phyloP scores from a whole-genome alignment of 2,329 filamentous ascomycete species.

The Aspergillus sp. region DNA sequence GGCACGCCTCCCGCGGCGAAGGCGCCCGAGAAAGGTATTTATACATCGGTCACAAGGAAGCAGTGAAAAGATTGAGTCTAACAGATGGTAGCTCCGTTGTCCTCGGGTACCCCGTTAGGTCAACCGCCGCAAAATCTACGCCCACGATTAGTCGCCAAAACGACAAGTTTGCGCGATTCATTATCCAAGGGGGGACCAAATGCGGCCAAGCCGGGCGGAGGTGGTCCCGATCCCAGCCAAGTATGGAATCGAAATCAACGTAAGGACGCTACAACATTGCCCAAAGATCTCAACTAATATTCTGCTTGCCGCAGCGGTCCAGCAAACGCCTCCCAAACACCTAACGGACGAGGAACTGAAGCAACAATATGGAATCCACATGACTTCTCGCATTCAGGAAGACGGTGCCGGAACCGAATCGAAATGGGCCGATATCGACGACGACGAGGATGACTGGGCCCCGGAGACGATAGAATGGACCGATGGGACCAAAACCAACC shows the following conservation, averaged over 20 bases:
- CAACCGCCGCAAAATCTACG: constrained; percentile 49
- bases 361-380: constrained; percentile 67
- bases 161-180: constrained; percentile 54
- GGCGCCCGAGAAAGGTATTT: constrained; percentile 55
- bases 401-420: constrained; percentile 62
- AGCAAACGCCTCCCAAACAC: constrained; percentile 60
- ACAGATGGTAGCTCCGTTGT: constrained; percentile 29
- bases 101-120: constrained; percentile 39
- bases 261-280: constrained; percentile 29
- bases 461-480: constrained; percentile 69
- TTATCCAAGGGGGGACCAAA: constrained; percentile 49
- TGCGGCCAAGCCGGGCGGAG: constrained; percentile 45
- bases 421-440: constrained; percentile 70
- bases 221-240: constrained; percentile 64
- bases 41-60: neutral
- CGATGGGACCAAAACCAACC: constrained; percentile 65
- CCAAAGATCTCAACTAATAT: neutral
- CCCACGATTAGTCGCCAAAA: constrained; percentile 64
- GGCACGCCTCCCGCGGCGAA: constrained; percentile 53
- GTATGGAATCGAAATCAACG: constrained; percentile 70
- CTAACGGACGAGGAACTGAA: constrained; percentile 68
- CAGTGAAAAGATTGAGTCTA: constrained; percentile 4
- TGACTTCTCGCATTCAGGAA: constrained; percentile 63
- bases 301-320: constrained; percentile 41
- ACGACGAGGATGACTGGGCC: constrained; percentile 68